Evolutionary conservation across 192 early-diverging fungal species (phyloP).

Genomic region (Backusella luteola): DNA sequence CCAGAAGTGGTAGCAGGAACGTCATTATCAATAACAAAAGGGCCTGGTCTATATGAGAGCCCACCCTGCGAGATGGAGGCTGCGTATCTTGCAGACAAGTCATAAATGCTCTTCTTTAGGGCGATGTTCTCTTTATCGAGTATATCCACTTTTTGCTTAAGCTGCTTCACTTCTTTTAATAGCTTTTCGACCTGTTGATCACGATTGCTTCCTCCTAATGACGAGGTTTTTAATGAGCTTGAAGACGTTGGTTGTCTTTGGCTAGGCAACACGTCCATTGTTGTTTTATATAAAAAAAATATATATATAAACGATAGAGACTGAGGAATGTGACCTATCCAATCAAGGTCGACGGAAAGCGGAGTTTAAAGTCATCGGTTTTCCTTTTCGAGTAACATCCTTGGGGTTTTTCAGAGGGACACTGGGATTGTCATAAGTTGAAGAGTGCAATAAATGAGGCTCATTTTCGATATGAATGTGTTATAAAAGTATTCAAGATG

Average conservation of each 20-base stretch:
- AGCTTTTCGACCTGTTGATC: slow-evolving; percentile 58
- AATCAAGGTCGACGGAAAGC: not conserved
- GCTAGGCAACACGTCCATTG: slow-evolving; percentile 15
- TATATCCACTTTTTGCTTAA: slow-evolving; percentile 73
- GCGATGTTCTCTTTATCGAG: slow-evolving; percentile 75
- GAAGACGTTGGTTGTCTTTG: slow-evolving; percentile 12
- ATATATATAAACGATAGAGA: not conserved
- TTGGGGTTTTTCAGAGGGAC: too few relatives aligned
- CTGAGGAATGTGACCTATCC: not conserved
- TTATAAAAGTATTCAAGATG: too few relatives aligned
- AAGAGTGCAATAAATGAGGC: too few relatives aligned
- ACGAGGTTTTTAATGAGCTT: not conserved
- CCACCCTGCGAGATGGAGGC: slow-evolving; percentile 35
- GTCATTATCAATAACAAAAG: slow-evolving; percentile 46
- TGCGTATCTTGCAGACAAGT: slow-evolving; percentile 73
- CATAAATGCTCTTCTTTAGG: slow-evolving; percentile 82
- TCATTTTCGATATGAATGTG: too few relatives aligned
- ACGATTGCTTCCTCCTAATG: slow-evolving; percentile 24
- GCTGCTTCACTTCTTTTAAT: slow-evolving; percentile 61
- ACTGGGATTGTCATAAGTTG: too few relatives aligned
- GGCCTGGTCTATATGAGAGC: slow-evolving; percentile 33
- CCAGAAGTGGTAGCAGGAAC: not conserved
- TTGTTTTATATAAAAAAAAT: not conserved
- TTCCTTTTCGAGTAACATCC: not conserved
- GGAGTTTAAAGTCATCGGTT: not conserved